Percentiles rank a stretch among this genome's conserved stretches.
These are phyloP conservation scores for Boletus fagicola DNA, from an alignment of 768 basidiomycete genomes.

Conservation along the genomic window DNA sequence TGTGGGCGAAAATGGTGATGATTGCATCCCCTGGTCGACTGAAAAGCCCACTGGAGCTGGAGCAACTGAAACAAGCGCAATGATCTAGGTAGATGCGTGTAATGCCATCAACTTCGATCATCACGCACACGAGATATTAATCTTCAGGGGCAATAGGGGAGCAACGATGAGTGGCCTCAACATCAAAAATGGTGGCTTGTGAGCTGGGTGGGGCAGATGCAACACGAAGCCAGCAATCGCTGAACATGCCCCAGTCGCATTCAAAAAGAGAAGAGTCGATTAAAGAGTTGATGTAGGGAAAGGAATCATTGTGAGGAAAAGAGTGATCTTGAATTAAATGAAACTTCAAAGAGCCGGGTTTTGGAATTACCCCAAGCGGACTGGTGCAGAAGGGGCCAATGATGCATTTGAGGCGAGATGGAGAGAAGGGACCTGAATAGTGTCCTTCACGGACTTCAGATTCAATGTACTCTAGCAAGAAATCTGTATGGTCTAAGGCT, in stretches of 20 bases:
- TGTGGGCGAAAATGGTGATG: too few relatives aligned
- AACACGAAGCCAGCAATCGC: background rate
- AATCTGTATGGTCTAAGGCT: background rate
- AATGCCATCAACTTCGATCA: background rate
- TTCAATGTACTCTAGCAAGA: slow-evolving; percentile 35
- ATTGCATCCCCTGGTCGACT: too few relatives aligned
- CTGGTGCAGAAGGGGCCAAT: background rate
- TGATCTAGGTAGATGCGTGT: too few relatives aligned
- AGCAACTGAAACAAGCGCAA: too few relatives aligned
- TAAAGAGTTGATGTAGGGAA: background rate
- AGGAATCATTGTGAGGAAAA: background rate
- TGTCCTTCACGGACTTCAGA: slow-evolving; percentile 30
- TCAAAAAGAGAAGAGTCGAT: background rate
- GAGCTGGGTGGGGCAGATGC: background rate
- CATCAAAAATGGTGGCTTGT: background rate
- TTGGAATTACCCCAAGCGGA: background rate
- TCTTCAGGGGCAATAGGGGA: background rate
- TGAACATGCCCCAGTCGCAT: background rate
- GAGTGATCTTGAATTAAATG: background rate
- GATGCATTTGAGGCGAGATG: background rate
- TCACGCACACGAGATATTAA: background rate
- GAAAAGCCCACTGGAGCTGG: too few relatives aligned
- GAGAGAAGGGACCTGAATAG: slow-evolving; percentile 24
- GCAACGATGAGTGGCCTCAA: background rate
- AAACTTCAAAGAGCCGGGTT: background rate